Evolutionary conservation across 2,329 filamentous ascomycete genomes (phyloP).

Genomic region (Trichoderma sp.): DNA sequence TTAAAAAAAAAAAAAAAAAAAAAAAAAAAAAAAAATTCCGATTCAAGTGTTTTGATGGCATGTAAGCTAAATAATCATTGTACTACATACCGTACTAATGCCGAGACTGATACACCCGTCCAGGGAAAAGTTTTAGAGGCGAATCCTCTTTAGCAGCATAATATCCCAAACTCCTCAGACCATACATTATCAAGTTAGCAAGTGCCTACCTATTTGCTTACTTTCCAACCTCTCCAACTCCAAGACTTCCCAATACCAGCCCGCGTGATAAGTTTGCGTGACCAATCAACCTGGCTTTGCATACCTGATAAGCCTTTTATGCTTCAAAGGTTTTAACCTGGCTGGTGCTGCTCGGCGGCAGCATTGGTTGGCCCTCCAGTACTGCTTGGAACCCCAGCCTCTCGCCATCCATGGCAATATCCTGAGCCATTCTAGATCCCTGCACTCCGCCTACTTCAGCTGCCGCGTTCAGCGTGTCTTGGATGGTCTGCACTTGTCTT

Average conservation of each 20-base stretch:
- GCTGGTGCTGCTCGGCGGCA: conserved; percentile 54
- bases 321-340: conserved; percentile 58
- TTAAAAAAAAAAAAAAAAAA: no score
- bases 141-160: conserved; percentile 10
- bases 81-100: conserved; percentile 3
- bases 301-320: conserved; percentile 29
- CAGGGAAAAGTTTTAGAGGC: neutral
- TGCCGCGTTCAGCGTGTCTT: conserved; percentile 67
- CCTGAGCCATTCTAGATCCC: conserved; percentile 46
- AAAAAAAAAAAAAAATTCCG: no score
- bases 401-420: conserved; percentile 47
- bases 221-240: conserved; percentile 10
- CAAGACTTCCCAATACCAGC: neutral
- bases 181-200: conserved; percentile 16
- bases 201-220: neutral
- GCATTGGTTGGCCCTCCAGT: conserved; percentile 43
- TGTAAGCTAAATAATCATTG: conserved; percentile 3
- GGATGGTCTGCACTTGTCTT: conserved; percentile 77
- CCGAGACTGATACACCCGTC: conserved; percentile 1
- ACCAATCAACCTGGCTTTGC: neutral
- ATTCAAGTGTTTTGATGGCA: neutral
- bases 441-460: conserved; percentile 48
- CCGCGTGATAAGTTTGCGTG: neutral
- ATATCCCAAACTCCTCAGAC: conserved; percentile 15
- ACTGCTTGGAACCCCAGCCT: conserved; percentile 52